A percentile compares a stretch with the other conserved stretches of the same genome.
Evolutionary conservation across 2,329 filamentous ascomycete species (phyloP).

Genomic region (Shiraia bambusicola): DNA sequence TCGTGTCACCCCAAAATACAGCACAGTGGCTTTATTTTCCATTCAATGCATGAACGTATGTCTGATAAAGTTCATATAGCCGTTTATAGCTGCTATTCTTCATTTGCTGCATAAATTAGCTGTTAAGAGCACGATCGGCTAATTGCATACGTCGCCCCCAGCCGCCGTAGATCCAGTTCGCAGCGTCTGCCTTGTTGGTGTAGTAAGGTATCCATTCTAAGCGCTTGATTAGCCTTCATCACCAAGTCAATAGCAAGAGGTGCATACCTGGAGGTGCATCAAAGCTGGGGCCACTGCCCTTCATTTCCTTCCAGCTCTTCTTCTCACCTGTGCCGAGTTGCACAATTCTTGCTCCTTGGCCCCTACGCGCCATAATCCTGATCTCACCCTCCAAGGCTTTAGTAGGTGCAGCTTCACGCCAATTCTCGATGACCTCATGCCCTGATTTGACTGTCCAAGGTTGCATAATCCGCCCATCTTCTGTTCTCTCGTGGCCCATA

Average conservation of each 20-base stretch:
- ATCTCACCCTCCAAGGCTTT: slow-evolving; percentile 38
- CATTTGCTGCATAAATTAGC: slow-evolving; percentile 10
- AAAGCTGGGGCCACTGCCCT: slow-evolving; percentile 28
- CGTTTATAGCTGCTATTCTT: not conserved
- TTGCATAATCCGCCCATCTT: slow-evolving; percentile 23
- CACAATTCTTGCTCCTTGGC: slow-evolving; percentile 24
- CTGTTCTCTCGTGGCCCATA: slow-evolving; percentile 14
- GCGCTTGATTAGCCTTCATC: too few species aligned
- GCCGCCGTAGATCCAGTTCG: slow-evolving; percentile 41
- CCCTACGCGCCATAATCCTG: slow-evolving; percentile 34
- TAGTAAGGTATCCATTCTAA: slow-evolving; percentile 39
- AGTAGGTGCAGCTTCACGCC: slow-evolving; percentile 28
- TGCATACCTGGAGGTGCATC: slow-evolving; percentile 26
- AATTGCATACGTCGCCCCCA: slow-evolving; percentile 35
- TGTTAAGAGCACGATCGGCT: slow-evolving; percentile 28
- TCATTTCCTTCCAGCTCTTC: slow-evolving; percentile 35
- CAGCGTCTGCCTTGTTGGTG: slow-evolving; percentile 40
- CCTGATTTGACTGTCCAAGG: slow-evolving; percentile 36
- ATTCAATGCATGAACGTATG: too few species aligned
- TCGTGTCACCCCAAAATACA: not conserved
- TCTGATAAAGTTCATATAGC: not conserved
- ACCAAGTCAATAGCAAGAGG: not conserved
- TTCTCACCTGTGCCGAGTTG: slow-evolving; percentile 32
- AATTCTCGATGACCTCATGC: slow-evolving; percentile 32
- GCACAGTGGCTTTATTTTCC: too few species aligned